Percentiles rank a stretch among this genome's conserved stretches.
Conservation (phyloP, 257 asterid species). For the Lantana camara region DNA sequence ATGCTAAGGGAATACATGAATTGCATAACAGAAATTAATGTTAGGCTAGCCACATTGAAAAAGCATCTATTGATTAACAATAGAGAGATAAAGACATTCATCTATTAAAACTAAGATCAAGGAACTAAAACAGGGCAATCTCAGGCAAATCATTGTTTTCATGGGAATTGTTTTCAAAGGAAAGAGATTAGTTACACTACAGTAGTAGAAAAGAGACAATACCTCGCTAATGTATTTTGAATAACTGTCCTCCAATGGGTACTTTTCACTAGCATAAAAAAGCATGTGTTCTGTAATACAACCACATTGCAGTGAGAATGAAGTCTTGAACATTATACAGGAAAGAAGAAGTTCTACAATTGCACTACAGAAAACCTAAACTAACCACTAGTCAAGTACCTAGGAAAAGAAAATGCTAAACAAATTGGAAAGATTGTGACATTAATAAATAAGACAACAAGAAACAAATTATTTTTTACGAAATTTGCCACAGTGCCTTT, state of each 20-base stretch:
- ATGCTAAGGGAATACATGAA: constrained; percentile 50
- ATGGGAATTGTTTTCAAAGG: constrained; percentile 2
- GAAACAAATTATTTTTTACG: constrained; percentile 3
- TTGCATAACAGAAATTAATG: background rate
- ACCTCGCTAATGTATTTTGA: constrained; percentile 90
- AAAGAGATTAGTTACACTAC: constrained; percentile 20
- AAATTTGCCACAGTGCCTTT: constrained; percentile 4
- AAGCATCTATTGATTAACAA: constrained; percentile 1
- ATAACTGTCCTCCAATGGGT: constrained; percentile 93
- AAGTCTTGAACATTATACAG: constrained; percentile 5
- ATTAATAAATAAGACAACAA: constrained; percentile 10
- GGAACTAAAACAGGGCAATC: constrained; percentile 3
- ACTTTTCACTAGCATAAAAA: constrained; percentile 96
- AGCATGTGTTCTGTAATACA: constrained; percentile 87
- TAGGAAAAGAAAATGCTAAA: background rate
- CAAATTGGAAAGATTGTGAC: background rate
- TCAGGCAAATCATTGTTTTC: constrained; percentile 8
- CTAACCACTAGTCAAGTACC: background rate
- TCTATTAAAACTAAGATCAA: constrained; percentile 8
- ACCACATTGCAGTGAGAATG: constrained; percentile 17
- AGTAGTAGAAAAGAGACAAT: constrained; percentile 24
- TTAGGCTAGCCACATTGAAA: constrained; percentile 17
- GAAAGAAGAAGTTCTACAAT: background rate
- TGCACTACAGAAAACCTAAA: constrained; percentile 8
- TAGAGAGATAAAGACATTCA: background rate